Percentiles rank a stretch among this genome's conserved stretches.
phyloP scores from a whole-genome alignment of 805 yeast species.

The Ogataea philodendri region DNA sequence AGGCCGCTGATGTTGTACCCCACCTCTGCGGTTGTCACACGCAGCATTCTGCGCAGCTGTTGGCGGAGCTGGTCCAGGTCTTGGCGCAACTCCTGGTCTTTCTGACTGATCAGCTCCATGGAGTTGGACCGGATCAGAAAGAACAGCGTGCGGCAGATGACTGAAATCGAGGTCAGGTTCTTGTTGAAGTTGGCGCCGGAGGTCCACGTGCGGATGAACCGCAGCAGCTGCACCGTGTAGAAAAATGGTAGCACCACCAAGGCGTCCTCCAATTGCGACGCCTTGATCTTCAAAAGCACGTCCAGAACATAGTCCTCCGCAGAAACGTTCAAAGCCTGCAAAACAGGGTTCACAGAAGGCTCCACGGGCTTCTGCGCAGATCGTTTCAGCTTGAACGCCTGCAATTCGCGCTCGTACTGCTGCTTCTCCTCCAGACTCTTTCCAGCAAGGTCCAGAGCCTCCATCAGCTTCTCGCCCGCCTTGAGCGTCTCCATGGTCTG shows the following conservation, averaged over 20 bases:
- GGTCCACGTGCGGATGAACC: constrained; percentile 77
- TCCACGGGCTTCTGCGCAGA: constrained; percentile 49
- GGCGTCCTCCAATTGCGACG: constrained; percentile 91
- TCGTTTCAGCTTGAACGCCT: constrained; percentile 39
- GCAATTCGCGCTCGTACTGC: constrained; percentile 45
- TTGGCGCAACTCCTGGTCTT: constrained; percentile 58
- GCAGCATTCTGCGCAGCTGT: constrained; percentile 58
- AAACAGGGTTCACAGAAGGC: constrained; percentile 69
- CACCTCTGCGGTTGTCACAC: constrained; percentile 51
- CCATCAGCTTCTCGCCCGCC: constrained; percentile 91
- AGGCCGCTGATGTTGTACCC: constrained; percentile 88
- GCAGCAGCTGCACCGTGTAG: constrained; percentile 65
- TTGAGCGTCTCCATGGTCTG: constrained; percentile 90
- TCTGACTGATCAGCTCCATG: constrained; percentile 72
- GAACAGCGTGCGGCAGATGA: constrained; percentile 72
- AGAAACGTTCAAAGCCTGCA: constrained; percentile 64
- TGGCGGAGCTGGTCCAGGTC: constrained; percentile 63
- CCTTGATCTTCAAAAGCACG: constrained; percentile 63
- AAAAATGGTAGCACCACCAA: constrained; percentile 88
- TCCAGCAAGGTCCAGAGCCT: constrained; percentile 81
- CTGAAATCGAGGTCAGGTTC: constrained; percentile 48
- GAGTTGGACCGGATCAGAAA: constrained; percentile 73
- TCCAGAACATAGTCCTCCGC: constrained; percentile 82
- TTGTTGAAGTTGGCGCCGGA: constrained; percentile 42
- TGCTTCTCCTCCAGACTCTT: constrained; percentile 61